A percentile compares a stretch with the other conserved stretches of the same genome.
Conservation (phyloP, 2,329 filamentous ascomycete species). For the Aspergillus sp. region DNA sequence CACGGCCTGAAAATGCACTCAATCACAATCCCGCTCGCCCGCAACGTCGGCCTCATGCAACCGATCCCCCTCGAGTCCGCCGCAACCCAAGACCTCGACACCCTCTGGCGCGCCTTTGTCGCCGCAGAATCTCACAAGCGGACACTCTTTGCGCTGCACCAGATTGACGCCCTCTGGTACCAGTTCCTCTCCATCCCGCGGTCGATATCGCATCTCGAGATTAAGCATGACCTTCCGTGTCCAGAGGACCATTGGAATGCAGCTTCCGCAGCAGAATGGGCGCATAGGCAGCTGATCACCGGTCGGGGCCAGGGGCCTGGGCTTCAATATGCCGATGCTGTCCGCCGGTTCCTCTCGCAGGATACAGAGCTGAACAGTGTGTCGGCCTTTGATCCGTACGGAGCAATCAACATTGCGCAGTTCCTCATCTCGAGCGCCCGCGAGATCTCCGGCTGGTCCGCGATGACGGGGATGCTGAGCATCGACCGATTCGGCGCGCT, state of each 20-base stretch:
- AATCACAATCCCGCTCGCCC: conserved; percentile 46
- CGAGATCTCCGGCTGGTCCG: conserved; percentile 50
- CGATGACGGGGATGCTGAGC: conserved; percentile 49
- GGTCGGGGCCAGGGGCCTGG: conserved; percentile 32
- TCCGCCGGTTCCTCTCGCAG: conserved; percentile 43
- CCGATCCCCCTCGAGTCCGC: conserved; percentile 25
- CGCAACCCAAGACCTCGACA: conserved; percentile 39
- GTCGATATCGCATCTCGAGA: conserved; percentile 44
- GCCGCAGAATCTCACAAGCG: conserved; percentile 47
- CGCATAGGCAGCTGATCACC: conserved; percentile 25
- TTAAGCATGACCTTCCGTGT: conserved; percentile 51
- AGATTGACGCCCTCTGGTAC: conserved; percentile 52
- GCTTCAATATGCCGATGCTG: conserved; percentile 42
- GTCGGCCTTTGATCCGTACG: conserved; percentile 46
- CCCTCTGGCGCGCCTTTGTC: conserved; percentile 47
- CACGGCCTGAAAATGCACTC: conserved; percentile 47
- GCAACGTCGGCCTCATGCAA: conserved; percentile 43
- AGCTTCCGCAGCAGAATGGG: conserved; percentile 39
- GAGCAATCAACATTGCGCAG: conserved; percentile 48
- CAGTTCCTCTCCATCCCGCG: conserved; percentile 42
- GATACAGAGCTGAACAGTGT: conserved; percentile 32
- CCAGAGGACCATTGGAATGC: conserved; percentile 45
- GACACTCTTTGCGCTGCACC: conserved; percentile 49
- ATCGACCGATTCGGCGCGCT: conserved; percentile 45
- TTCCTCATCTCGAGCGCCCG: conserved; percentile 49